phyloP scores from a whole-genome alignment of 228 moss, liverwort and hornwort species.

The Sphagnum magellanicum region DNA sequence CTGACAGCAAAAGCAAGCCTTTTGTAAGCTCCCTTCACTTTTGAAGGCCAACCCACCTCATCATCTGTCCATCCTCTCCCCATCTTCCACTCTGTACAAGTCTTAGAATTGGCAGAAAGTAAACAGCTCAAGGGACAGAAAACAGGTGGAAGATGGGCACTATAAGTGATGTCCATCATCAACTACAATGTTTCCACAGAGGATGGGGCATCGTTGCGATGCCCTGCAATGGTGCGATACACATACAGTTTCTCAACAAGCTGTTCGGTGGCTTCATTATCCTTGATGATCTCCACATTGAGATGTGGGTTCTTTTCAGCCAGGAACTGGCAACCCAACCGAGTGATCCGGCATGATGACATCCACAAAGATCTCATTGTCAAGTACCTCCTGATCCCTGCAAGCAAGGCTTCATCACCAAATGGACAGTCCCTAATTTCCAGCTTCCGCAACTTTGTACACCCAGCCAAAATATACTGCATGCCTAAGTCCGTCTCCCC shows the following conservation, averaged over 20 bases:
- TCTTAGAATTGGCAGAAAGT: no score
- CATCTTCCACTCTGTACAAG: no score
- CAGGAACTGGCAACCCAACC: conserved; percentile 73
- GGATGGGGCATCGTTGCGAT: conserved; percentile 57
- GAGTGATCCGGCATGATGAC: conserved; percentile 65
- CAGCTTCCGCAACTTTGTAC: conserved; percentile 68
- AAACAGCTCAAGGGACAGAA: no score
- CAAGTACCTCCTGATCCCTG: conserved; percentile 70
- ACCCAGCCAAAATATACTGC: conserved; percentile 74
- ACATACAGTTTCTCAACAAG: conserved; percentile 70
- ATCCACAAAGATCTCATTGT: conserved; percentile 89
- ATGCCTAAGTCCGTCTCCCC: conserved; percentile 75
- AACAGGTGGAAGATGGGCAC: no score
- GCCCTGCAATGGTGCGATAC: conserved; percentile 76
- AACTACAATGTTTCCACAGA: conserved; percentile 70
- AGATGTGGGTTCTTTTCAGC: conserved; percentile 54
- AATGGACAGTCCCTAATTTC: conserved; percentile 88
- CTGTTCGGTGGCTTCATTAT: conserved; percentile 11
- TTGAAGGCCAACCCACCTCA: no score
- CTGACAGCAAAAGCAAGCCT: no score
- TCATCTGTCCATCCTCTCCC: no score
- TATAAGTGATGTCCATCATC: neutral
- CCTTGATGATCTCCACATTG: conserved; percentile 83
- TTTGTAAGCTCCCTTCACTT: no score
- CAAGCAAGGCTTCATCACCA: conserved; percentile 74